Conservation (phyloP, 2,329 filamentous ascomycete species). For the Cercospora sojina region DNA sequence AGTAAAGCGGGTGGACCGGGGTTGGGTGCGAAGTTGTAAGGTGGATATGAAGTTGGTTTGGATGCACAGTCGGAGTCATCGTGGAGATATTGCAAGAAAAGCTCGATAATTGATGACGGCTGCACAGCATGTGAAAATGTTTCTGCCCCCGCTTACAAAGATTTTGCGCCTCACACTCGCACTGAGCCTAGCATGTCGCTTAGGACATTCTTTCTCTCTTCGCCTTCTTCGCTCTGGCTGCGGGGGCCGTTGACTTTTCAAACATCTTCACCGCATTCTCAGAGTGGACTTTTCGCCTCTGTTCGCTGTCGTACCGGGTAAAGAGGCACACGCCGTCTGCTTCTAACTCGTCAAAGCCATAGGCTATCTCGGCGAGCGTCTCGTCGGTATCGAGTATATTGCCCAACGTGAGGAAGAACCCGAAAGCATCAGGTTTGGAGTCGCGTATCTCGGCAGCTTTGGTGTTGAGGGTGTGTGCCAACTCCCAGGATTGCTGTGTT, state of each 20-base stretch:
- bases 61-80: too few species aligned
- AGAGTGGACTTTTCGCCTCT: not conserved
- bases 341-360: not conserved
- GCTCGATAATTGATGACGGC: too few species aligned
- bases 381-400: not conserved
- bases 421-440: not conserved
- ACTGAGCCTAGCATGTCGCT: too few species aligned
- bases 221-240: too few species aligned
- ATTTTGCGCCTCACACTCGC: too few species aligned
- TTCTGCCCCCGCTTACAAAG: too few species aligned
- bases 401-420: not conserved
- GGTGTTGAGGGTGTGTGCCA: not conserved
- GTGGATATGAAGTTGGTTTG: too few species aligned
- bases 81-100: too few species aligned
- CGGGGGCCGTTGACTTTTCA: too few species aligned
- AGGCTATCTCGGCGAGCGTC: not conserved
- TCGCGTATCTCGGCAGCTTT: not conserved
- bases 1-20: constrained; percentile 10
- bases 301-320: not conserved
- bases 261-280: not conserved
- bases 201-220: too few species aligned
- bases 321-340: not conserved
- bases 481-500: not conserved
- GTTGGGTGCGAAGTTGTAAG: constrained; percentile 5
- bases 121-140: too few species aligned